Evolutionary conservation across 2,329 filamentous ascomycete species (phyloP), one percentile per base, ranked within the genome.

Genomic region (Setomelanomma holmii): DNA sequence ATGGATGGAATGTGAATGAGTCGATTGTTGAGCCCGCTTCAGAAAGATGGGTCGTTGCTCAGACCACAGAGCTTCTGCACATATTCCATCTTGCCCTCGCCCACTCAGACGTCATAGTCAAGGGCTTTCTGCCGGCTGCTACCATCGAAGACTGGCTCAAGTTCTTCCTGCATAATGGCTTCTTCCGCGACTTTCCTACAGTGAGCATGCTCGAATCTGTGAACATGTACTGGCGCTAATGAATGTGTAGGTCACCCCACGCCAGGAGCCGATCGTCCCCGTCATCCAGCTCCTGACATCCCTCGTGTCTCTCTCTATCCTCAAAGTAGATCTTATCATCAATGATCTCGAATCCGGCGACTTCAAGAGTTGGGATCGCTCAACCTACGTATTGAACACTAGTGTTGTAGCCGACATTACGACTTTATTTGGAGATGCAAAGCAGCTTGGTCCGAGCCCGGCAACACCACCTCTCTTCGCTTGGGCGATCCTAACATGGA

Each of bases 391-490:
- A 40, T 80, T 88, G 16, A 87, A 89, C 43, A 83, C 86, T 2
- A 82, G 86, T 5, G 84, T 89, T 17, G 80, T 96, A n/a, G 82
- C 85, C 42, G 83, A 87, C 47, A 83, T 96, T 12, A 91, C 93
- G 61, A 83, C 84, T 45, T 83, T 88, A n/a, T 80, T 96, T 27
- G 75, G 88, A 20, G 78, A 80, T 49, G 84, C 86, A 6, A 80
- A 80, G 22, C 69, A 76, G 16, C 39, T 69, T 17, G 82, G 82
- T 14, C 79, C 84, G n/a, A 78, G 80, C 33, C 84, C 85, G 30
- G 89, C 89, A 17, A 86, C 85, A 49, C 90, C 91, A 1, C 86
- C 90, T 16, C 83, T 91, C 17, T 89, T 96, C 60, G 85, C 89
- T 3, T 98, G 93, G 93, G 86, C 88, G 4, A 79, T 93, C 41